phyloP scores from a whole-genome alignment of 2,329 filamentous ascomycete species.

The Anisogramma anomala region DNA sequence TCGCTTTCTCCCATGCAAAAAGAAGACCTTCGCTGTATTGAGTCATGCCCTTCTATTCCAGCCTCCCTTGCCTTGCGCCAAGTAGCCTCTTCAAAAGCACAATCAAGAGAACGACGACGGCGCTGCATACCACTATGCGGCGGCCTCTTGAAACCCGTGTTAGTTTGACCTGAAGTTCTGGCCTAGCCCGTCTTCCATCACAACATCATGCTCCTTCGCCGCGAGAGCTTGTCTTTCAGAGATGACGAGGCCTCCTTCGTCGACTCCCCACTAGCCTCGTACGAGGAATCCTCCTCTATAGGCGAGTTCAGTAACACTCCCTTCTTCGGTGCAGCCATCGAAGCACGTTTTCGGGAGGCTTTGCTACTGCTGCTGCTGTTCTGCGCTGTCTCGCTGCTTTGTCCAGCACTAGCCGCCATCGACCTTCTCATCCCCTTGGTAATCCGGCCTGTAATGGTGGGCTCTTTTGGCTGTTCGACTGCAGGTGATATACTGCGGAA shows the following conservation, averaged over 20 bases:
- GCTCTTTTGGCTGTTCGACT: constrained; percentile 13
- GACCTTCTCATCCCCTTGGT: constrained; percentile 19
- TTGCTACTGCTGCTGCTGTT: constrained; percentile 9
- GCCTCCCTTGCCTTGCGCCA: neutral
- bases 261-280: constrained; percentile 18
- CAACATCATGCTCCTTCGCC: constrained; percentile 49
- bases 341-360: constrained; percentile 29
- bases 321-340: constrained; percentile 29
- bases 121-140: neutral
- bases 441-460: constrained; percentile 18
- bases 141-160: neutral
- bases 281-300: constrained; percentile 23
- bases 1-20: constrained; percentile 4
- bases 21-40: constrained; percentile 9
- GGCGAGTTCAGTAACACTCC: constrained; percentile 19
- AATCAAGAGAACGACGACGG: neutral
- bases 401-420: constrained; percentile 17
- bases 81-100: neutral
- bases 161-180: neutral
- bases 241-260: constrained; percentile 16
- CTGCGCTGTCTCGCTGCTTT: constrained; percentile 14
- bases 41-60: neutral
- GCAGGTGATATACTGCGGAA: constrained; percentile 38
- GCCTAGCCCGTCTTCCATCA: constrained; percentile 4
- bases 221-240: constrained; percentile 26